Base-by-base conservation (phyloP, 2,329 filamentous ascomycete species). In the Pseudogymnoascus sp. region DNA sequence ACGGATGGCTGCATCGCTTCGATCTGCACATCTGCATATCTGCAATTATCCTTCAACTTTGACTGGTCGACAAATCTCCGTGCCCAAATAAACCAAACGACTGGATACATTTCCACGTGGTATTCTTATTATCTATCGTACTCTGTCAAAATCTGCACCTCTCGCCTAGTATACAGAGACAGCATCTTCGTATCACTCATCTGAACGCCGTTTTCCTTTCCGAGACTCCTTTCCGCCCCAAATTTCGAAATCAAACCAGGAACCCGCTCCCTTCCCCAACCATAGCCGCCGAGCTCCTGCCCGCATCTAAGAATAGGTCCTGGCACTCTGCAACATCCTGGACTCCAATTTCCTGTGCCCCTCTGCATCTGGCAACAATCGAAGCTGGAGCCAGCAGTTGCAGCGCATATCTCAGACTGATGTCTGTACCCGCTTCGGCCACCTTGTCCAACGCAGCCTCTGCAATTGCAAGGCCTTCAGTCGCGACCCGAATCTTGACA, bases 401-500 rank as follows among this genome's bases (percentile, higher is more conserved):
- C 73, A 99, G 79, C 69, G 92, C 93, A 78, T 99, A 99, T 69
- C 94, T 82, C 77, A 99, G 77, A 74, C 90, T 95, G 73, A 97
- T 92, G 70, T 88, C 89, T 71, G 91, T 91, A 68, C 94, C 94
- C 70, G 96, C 88, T 72, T 90, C 85, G 44, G 91, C 85, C 70
- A 99, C 86, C 78, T 91, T 94, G 70, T 94, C 89, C 65, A 97
- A 82, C 25, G 94, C 94, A 18, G 86, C 84, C 60, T 95, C 91
- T 42, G 85, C 87, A 68, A 97, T 86, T 66, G 84, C 82, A 50
- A 96, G 85, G 59, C 85, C 85, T 77, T 97, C 92, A 7, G 89
- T 93, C 67, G 87, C 86, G 40, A 91, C 86, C 60, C 94, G 88
- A 70, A 95, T 87, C 68, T 87, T 84, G 70, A 97, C 88, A 75